A percentile compares a stretch with the other conserved stretches of the same genome.
Conservation (phyloP, 306 rosid genomes). For the Sesbania bispinosa region DNA sequence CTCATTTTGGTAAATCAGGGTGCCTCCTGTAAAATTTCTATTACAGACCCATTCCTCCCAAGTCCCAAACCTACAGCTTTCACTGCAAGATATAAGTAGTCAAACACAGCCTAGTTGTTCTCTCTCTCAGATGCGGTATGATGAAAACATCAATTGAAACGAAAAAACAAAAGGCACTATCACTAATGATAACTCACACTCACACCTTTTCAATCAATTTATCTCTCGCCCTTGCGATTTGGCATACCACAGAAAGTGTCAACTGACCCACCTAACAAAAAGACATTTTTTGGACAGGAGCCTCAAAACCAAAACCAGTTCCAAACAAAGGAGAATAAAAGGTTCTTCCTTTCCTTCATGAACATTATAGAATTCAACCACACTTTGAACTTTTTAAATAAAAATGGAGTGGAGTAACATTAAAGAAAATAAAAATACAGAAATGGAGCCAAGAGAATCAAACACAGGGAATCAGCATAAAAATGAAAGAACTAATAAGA, state of each 20-base stretch:
- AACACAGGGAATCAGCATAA: slow-evolving; percentile 7
- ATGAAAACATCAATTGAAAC: slow-evolving; percentile 16
- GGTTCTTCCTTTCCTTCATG: not conserved
- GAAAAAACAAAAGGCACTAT: slow-evolving; percentile 17
- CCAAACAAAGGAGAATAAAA: slow-evolving; percentile 9
- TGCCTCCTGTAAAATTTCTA: not conserved
- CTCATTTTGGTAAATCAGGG: slow-evolving; percentile 21
- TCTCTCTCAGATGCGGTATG: slow-evolving; percentile 12
- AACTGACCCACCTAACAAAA: slow-evolving; percentile 14
- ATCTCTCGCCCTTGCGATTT: slow-evolving; percentile 11
- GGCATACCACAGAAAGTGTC: slow-evolving; percentile 17
- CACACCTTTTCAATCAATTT: not conserved
- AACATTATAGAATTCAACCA: not conserved
- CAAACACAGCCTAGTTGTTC: slow-evolving; percentile 28
- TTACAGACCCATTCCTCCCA: slow-evolving; percentile 12
- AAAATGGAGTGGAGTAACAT: not conserved
- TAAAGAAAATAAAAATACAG: not conserved
- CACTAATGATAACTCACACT: not conserved
- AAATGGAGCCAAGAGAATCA: not conserved
- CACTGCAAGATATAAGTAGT: slow-evolving; percentile 14
- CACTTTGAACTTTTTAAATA: not conserved
- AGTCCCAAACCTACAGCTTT: slow-evolving; percentile 18
- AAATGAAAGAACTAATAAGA: not conserved
- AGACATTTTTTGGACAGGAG: not conserved
- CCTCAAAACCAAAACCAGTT: slow-evolving; percentile 6